Evolutionary conservation across 345 rosid species (phyloP), one percentile per base, ranked within the genome.

Genomic region (Citrus maxima): DNA sequence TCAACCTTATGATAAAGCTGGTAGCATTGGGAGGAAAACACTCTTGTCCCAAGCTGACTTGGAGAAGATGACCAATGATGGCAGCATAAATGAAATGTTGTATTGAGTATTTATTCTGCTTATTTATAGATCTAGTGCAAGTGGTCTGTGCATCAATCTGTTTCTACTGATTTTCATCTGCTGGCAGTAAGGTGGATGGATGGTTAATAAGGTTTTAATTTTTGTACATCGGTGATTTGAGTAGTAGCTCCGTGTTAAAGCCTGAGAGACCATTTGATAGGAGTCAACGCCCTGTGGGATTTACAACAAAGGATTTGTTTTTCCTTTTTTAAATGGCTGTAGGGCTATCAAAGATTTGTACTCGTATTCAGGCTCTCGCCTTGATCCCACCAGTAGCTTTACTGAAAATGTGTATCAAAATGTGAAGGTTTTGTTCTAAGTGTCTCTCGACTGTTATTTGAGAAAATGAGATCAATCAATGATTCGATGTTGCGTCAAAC

Each of bases 1-100:
- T 71, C 99, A 96, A 77, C 98, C 99, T 16, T 91, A 91, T 81
- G 98, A 94, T 69, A 94, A 90, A 87, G 80, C 86, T 0, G 91
- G 97, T 22, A 73, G 87, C 21, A 80, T 82, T 13, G 92, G 85
- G 30, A 87, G 82, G 82, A 93, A 90, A 85, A 96, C 99, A 55
- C 86, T 96, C 54, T 75, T 93, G 79, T 88, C 98, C 21, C 97
- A 96, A 81, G 94, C 90, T 76, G 98, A 96, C 84, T 78, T 96
- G 86, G 94, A 93, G 82, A 92, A 89, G 86, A 91, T 96, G 91
- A 93, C 80, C 24, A 75, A 64, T 32, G 94, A 87, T n/a, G 86
- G 80, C n/a, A 84, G 84, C 59, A 77, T 79, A 71, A 86, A 87
- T 27, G 91, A 86, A 59, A 84, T 87, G 88, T 22, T 81, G 58